A percentile compares a stretch with the other conserved stretches of the same genome.
Evolutionary conservation across 2,329 filamentous ascomycete species (phyloP).

Genomic region (Trichophyton mentagrophytes): DNA sequence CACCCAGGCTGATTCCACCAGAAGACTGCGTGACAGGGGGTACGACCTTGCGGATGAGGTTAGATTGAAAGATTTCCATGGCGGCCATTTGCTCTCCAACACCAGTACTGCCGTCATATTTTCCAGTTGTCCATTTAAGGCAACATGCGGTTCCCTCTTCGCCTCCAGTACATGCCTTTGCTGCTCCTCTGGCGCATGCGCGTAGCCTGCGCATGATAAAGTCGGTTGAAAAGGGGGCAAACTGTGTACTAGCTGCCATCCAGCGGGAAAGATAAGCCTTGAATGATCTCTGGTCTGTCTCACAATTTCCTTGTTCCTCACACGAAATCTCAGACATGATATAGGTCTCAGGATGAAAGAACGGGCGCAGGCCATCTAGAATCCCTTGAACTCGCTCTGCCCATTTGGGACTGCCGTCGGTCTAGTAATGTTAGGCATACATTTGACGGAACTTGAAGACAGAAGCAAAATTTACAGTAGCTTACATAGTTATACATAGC

Average conservation of each 20-base stretch:
- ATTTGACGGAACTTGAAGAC: neutral
- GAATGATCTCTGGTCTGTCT: slow-evolving; percentile 59
- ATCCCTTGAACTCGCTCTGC: slow-evolving; percentile 43
- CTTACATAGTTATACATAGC: slow-evolving; percentile 54
- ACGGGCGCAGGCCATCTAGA: slow-evolving; percentile 37
- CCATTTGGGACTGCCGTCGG: slow-evolving; percentile 40
- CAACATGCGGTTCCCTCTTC: slow-evolving; percentile 48
- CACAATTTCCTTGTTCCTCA: slow-evolving; percentile 49
- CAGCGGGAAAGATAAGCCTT: slow-evolving; percentile 58
- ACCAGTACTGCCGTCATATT: slow-evolving; percentile 46
- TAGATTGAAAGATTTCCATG: slow-evolving; percentile 50
- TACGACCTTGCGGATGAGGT: slow-evolving; percentile 37
- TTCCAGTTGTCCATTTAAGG: slow-evolving; percentile 46
- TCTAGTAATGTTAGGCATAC: slow-evolving; percentile 22
- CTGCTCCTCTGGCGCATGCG: slow-evolving; percentile 47
- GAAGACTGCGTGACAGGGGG: slow-evolving; percentile 41
- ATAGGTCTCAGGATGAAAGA: slow-evolving; percentile 37
- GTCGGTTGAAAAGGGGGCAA: slow-evolving; percentile 48
- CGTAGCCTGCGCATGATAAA: slow-evolving; percentile 47
- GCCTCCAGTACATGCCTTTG: slow-evolving; percentile 50
- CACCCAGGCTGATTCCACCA: slow-evolving; percentile 41
- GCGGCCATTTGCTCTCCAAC: slow-evolving; percentile 60
- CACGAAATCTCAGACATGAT: slow-evolving; percentile 57
- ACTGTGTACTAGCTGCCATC: slow-evolving; percentile 47
- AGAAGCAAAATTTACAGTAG: slow-evolving; percentile 2